A percentile compares a stretch with the other conserved stretches of the same genome.
phyloP scores from a whole-genome alignment of 352 stramenopile genomes.

The Sclerospora graminicola region DNA sequence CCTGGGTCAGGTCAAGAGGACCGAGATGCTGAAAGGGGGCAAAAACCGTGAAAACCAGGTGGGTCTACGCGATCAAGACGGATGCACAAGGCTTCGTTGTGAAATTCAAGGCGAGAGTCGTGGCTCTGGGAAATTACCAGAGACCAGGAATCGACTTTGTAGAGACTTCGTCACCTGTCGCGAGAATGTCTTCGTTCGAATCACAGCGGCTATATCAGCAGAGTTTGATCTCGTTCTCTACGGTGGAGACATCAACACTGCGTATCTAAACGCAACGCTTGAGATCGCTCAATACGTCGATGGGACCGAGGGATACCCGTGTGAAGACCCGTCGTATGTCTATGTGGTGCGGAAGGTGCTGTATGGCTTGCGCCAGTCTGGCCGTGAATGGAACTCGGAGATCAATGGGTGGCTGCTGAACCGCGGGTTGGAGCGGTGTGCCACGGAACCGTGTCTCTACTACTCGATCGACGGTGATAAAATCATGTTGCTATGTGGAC shows the following conservation, averaged over 20 bases:
- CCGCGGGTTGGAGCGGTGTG: slow-evolving; percentile 2
- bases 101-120: neutral
- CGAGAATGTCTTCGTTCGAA: slow-evolving; percentile 2
- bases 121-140: slow-evolving; percentile 1
- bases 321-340: slow-evolving; percentile 1
- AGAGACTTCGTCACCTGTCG: slow-evolving; percentile 5
- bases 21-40: neutral
- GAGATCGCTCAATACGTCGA: slow-evolving; percentile 9
- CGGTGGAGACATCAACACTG: slow-evolving; percentile 4
- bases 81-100: slow-evolving; percentile 1
- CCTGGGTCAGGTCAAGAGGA: neutral
- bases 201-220: slow-evolving; percentile 2
- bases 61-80: slow-evolving; percentile 5
- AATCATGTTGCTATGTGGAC: slow-evolving; percentile 14
- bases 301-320: slow-evolving; percentile 5
- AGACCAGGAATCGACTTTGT: slow-evolving; percentile 6
- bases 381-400: slow-evolving; percentile 14
- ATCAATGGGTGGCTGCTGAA: slow-evolving; percentile 9
- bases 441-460: slow-evolving; percentile 14
- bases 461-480: slow-evolving; percentile 1
- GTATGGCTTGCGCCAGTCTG: slow-evolving; percentile 12
- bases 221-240: slow-evolving; percentile 3
- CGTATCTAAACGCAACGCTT: slow-evolving; percentile 6
- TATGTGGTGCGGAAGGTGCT: slow-evolving; percentile 11
- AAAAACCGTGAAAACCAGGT: slow-evolving; percentile 6